phyloP scores from a whole-genome alignment of 768 basidiomycete species.

The Dioszegia hungarica region DNA sequence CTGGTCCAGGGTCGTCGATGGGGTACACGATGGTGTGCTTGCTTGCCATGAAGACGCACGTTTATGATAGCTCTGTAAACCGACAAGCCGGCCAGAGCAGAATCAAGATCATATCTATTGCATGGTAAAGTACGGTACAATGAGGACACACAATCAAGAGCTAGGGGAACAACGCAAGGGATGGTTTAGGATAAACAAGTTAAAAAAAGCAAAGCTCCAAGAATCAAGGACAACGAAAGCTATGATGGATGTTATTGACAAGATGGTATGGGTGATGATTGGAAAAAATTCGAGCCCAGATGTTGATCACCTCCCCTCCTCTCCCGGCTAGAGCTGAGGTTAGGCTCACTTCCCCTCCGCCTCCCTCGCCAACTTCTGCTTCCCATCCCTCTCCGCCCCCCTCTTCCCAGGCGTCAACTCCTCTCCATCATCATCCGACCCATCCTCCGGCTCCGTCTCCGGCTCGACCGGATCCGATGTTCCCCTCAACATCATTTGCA shows the following conservation, averaged over 20 bases:
- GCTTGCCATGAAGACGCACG: too few relatives aligned
- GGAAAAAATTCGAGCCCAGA: too few relatives aligned
- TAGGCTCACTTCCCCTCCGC: background rate
- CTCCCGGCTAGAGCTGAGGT: too few relatives aligned
- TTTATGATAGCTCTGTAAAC: too few relatives aligned
- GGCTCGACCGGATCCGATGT: background rate
- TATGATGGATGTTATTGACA: background rate
- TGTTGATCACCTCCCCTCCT: background rate
- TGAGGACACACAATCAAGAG: background rate
- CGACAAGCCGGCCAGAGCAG: too few relatives aligned
- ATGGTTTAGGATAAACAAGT: background rate
- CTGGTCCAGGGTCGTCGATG: background rate
- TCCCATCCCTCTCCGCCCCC: background rate
- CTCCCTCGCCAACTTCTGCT: slow-evolving; percentile 6
- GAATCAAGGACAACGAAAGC: background rate
- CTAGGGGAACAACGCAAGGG: background rate
- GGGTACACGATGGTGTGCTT: background rate
- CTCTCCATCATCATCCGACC: slow-evolving; percentile 6
- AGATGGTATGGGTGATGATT: too few relatives aligned
- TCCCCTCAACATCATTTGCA: background rate
- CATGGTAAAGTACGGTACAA: background rate
- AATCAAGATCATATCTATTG: background rate
- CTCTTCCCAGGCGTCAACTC: slow-evolving; percentile 21
- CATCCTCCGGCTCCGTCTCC: slow-evolving; percentile 5
- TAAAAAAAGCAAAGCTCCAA: too few relatives aligned